Evolutionary conservation across 2,329 filamentous ascomycete genomes (phyloP).

Genomic region (Lecanicillium sp.): DNA sequence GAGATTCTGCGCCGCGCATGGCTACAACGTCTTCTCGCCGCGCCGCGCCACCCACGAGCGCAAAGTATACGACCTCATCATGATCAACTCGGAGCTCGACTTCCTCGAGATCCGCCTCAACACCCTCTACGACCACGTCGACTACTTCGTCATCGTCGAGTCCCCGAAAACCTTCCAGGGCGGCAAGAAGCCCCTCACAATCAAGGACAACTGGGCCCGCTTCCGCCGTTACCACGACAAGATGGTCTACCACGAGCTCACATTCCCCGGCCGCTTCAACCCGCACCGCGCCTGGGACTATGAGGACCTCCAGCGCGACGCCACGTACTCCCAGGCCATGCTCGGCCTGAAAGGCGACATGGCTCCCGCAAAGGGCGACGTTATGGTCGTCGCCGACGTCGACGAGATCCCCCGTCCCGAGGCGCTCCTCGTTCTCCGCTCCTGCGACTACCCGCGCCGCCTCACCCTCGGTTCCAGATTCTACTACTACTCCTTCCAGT

Average conservation of each 20-base stretch:
- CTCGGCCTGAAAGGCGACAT: constrained; percentile 37
- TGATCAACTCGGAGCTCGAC: constrained; percentile 59
- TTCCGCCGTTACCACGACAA: constrained; percentile 51
- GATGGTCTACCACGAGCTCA: constrained; percentile 53
- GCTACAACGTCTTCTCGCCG: constrained; percentile 26
- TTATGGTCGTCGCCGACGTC: constrained; percentile 54
- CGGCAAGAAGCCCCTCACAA: constrained; percentile 45
- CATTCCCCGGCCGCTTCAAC: constrained; percentile 36
- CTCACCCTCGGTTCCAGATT: constrained; percentile 46
- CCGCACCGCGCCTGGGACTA: constrained; percentile 40
- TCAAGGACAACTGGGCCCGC: constrained; percentile 45
- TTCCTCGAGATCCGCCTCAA: constrained; percentile 60
- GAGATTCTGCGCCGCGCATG: constrained; percentile 27
- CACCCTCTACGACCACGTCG: constrained; percentile 50
- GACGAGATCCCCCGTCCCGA: constrained; percentile 53
- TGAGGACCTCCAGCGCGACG: constrained; percentile 49
- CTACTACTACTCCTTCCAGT: constrained; percentile 55
- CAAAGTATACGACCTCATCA: constrained; percentile 47
- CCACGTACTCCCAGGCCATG: constrained; percentile 52
- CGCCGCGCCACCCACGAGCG: constrained; percentile 20
- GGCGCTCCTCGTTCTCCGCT: constrained; percentile 41
- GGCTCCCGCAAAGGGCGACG: constrained; percentile 43
- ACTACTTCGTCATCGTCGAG: constrained; percentile 62
- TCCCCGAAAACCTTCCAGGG: constrained; percentile 53
- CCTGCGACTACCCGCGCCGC: constrained; percentile 46